Percentiles rank a stretch among this genome's conserved stretches.
Evolutionary conservation across 257 asterid species (phyloP).

Genomic region (Nicotiana attenuata): DNA sequence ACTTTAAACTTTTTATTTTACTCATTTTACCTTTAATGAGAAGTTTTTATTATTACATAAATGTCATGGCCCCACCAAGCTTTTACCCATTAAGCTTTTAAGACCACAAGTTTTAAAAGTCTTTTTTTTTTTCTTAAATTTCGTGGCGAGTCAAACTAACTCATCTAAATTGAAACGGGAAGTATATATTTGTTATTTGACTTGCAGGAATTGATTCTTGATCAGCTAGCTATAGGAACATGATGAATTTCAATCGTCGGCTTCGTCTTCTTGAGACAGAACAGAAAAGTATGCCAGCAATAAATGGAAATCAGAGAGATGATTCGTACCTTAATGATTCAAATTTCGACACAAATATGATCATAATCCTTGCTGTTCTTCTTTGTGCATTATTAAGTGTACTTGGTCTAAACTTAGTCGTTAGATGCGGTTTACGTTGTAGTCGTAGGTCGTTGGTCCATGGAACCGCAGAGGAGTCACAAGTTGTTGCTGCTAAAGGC

Average conservation of each 20-base stretch:
- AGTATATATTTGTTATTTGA: no score
- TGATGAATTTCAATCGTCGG: conserved; percentile 13
- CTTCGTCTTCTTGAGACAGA: conserved; percentile 26
- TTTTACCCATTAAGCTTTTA: no score
- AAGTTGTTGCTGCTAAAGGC: conserved; percentile 16
- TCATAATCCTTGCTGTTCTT: conserved; percentile 55
- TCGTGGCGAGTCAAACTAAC: no score
- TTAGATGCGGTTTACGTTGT: conserved; percentile 50
- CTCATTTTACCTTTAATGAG: no score
- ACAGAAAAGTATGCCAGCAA: neutral
- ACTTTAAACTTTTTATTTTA: no score
- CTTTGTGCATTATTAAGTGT: conserved; percentile 59
- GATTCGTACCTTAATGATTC: conserved; percentile 17
- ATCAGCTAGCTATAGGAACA: neutral
- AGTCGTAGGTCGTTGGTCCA: conserved; percentile 5
- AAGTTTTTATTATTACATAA: no score
- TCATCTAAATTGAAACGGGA: no score
- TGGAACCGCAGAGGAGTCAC: conserved; percentile 12
- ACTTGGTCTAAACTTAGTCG: conserved; percentile 49
- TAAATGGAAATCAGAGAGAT: conserved; percentile 10
- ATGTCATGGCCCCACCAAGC: no score
- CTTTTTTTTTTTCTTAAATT: no score
- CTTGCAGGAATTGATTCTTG: neutral
- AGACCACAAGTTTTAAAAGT: no score
- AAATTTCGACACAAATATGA: conserved; percentile 59